A percentile compares a stretch with the other conserved stretches of the same genome.
Conservation (phyloP, 208 protist genomes). For the Porcisia hertigi region DNA sequence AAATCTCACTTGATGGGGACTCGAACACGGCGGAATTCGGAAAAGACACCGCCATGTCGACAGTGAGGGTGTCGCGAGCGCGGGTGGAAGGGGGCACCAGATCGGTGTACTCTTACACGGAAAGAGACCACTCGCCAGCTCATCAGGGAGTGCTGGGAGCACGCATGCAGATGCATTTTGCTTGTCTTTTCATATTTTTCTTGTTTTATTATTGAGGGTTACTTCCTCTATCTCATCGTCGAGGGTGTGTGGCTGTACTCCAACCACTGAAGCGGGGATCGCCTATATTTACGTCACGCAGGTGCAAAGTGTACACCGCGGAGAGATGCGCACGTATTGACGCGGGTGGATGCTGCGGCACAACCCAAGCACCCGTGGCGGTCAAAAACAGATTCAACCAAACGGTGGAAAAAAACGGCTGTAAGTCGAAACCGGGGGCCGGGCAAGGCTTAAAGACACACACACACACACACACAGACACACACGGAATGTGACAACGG, state of each 20-base stretch:
- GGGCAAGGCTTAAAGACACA: neutral
- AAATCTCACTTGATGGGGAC: too few species aligned
- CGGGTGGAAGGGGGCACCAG: too few species aligned
- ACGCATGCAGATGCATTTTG: neutral
- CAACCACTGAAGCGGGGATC: neutral
- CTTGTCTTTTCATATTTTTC: neutral
- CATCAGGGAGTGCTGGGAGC: neutral
- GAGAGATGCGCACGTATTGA: neutral
- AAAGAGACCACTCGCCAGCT: neutral
- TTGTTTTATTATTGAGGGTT: neutral
- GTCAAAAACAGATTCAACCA: too few species aligned
- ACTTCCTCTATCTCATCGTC: neutral
- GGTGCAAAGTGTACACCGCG: neutral
- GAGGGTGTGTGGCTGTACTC: neutral
- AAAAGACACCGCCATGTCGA: too few species aligned
- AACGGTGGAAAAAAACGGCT: neutral
- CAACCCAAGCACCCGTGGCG: neutral
- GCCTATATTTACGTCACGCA: neutral
- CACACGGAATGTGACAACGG: neutral
- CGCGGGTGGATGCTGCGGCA: neutral
- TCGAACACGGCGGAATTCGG: too few species aligned
- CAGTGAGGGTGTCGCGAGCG: too few species aligned
- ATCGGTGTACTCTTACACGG: neutral
- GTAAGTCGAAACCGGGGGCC: neutral
- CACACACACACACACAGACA: neutral